Evolutionary conservation across 202 grass and related monocot species (phyloP).

Genomic region (Panicum hallii): DNA sequence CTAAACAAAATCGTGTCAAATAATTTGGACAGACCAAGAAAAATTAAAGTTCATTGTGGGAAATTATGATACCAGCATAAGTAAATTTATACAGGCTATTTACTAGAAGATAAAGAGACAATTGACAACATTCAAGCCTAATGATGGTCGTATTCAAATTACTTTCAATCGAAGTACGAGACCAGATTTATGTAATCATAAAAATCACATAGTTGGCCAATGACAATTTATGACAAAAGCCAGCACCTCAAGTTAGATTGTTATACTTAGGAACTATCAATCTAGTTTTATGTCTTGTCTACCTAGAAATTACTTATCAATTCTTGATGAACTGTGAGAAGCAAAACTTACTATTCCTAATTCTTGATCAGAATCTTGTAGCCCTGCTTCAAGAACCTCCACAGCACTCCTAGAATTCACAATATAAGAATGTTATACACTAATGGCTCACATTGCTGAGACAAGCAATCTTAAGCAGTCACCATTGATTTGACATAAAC

Average conservation of each 20-base stretch:
- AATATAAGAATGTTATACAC: conserved; percentile 26
- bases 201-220: conserved; percentile 2
- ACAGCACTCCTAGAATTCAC: conserved; percentile 80
- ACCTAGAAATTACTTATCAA: conserved; percentile 23
- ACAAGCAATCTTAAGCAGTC: background rate
- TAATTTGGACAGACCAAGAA: background rate
- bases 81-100: conserved; percentile 16
- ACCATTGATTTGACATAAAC: background rate
- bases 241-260: background rate
- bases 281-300: background rate
- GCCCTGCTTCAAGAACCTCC: conserved; percentile 76
- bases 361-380: conserved; percentile 62
- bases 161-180: background rate
- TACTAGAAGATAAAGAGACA: conserved; percentile 1
- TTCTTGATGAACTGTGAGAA: background rate
- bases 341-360: conserved; percentile 62
- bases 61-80: background rate
- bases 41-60: conserved; percentile 6
- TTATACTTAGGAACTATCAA: background rate
- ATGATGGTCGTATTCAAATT: background rate
- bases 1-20: conserved; percentile 1
- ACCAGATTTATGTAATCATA: conserved; percentile 16
- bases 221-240: background rate
- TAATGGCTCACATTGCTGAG: background rate
- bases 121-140: background rate